Conservation (phyloP, 306 rosid species). For the Fragaria vesca region DNA sequence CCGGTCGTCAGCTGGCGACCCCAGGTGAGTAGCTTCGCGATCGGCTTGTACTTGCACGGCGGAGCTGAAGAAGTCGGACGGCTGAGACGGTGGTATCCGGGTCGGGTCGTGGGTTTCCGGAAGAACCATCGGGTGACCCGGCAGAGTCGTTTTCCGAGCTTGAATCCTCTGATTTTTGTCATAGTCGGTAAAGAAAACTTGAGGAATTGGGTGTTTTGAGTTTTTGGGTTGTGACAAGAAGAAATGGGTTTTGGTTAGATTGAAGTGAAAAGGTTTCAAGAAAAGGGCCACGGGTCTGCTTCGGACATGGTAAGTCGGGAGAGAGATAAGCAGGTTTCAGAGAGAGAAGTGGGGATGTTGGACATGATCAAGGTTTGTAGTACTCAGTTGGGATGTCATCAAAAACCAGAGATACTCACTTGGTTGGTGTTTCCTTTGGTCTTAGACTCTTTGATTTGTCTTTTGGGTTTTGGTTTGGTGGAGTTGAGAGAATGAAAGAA, state of each 20-base stretch:
- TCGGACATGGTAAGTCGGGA: conserved; percentile 66
- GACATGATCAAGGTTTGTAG: conserved; percentile 33
- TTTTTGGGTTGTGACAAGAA: neutral
- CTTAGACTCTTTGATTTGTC: neutral
- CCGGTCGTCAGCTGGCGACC: conserved; percentile 47
- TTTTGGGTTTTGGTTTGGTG: neutral
- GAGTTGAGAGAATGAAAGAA: neutral
- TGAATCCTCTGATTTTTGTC: conserved; percentile 56
- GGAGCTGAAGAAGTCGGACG: neutral
- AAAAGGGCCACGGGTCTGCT: conserved; percentile 78
- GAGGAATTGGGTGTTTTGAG: neutral
- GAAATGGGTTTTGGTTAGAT: neutral
- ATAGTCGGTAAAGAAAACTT: neutral
- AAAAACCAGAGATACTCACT: neutral
- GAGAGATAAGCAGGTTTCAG: conserved; percentile 55
- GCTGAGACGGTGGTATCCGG: conserved; percentile 29
- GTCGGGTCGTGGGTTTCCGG: conserved; percentile 27
- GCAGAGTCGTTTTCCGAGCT: conserved; percentile 52
- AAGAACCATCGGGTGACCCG: conserved; percentile 49
- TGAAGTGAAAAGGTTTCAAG: conserved; percentile 20
- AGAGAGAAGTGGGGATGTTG: conserved; percentile 60
- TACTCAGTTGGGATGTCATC: conserved; percentile 9
- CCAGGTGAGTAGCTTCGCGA: conserved; percentile 54
- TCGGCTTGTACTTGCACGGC: conserved; percentile 16
- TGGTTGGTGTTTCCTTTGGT: neutral